Percentiles rank a stretch among this genome's conserved stretches.
Conservation (phyloP, 1,139 yeast genomes). For the Eremothecium sinecaudum region DNA sequence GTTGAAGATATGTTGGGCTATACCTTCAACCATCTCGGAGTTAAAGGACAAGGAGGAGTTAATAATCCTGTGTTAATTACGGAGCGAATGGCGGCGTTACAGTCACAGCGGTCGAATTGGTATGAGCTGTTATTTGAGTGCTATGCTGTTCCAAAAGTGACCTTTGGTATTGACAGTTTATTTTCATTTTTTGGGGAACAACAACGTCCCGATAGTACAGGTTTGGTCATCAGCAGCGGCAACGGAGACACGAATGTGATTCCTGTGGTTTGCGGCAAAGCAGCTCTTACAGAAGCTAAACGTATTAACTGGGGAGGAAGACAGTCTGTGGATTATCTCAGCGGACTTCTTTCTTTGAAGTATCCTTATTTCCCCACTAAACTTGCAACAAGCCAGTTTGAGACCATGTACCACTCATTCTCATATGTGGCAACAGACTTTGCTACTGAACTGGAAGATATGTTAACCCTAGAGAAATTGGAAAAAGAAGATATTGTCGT, state of each 20-base stretch:
- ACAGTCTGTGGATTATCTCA: conserved; percentile 56
- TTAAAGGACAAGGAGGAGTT: conserved; percentile 40
- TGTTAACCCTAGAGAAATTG: conserved; percentile 53
- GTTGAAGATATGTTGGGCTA: conserved; percentile 78
- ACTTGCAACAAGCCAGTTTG: conserved; percentile 53
- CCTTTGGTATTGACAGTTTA: conserved; percentile 74
- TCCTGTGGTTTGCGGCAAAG: conserved; percentile 65
- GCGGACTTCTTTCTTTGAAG: conserved; percentile 58
- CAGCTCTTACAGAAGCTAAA: conserved; percentile 58
- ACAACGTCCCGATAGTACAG: conserved; percentile 39
- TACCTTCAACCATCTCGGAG: conserved; percentile 70
- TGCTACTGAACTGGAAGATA: conserved; percentile 47
- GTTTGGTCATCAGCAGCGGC: conserved; percentile 74
- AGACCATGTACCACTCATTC: conserved; percentile 59
- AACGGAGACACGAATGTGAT: conserved; percentile 75
- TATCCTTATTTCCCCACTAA: conserved; percentile 88
- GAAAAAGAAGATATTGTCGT: conserved; percentile 62
- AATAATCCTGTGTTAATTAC: conserved; percentile 77
- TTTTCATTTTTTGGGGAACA: conserved; percentile 59
- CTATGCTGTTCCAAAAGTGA: conserved; percentile 59
- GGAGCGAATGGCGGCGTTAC: conserved; percentile 65
- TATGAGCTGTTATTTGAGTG: conserved; percentile 78
- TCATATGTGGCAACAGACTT: conserved; percentile 72
- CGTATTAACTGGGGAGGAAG: conserved; percentile 91
- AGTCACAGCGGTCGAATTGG: conserved; percentile 60